Conservation (phyloP, 495 filamentous ascomycete species). For the Pyronema domesticum region DNA sequence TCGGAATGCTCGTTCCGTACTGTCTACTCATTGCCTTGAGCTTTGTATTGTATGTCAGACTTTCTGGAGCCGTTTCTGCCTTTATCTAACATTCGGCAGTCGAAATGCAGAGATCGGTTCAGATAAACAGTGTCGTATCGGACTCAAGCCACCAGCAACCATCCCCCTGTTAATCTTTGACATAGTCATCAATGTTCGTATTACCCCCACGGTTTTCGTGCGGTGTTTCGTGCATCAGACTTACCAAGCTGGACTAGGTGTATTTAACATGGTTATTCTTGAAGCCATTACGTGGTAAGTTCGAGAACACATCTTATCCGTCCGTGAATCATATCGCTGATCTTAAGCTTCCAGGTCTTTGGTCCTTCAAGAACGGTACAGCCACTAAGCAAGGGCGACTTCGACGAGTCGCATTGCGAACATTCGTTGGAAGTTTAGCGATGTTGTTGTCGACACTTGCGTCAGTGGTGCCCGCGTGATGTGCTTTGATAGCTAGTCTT, state of each 20-base stretch:
- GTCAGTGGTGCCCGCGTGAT: conserved; percentile 3
- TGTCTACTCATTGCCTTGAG: conserved; percentile 19
- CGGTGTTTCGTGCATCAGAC: neutral
- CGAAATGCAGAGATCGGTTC: conserved; percentile 16
- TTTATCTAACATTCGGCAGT: conserved; percentile 4
- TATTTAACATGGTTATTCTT: conserved; percentile 23
- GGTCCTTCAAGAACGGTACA: conserved; percentile 18
- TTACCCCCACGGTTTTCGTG: neutral
- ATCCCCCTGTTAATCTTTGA: conserved; percentile 23
- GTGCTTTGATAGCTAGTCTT: neutral
- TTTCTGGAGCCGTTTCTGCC: neutral
- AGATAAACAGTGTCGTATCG: conserved; percentile 18
- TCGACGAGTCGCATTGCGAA: conserved; percentile 19
- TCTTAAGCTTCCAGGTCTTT: conserved; percentile 12
- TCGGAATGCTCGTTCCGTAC: conserved; percentile 24
- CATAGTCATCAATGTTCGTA: conserved; percentile 18
- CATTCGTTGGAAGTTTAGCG: conserved; percentile 20
- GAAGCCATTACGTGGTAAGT: conserved; percentile 16
- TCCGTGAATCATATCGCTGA: conserved; percentile 2
- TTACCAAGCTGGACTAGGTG: conserved; percentile 6
- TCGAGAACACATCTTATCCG: neutral
- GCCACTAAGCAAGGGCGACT: conserved; percentile 16
- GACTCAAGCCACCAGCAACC: conserved; percentile 21
- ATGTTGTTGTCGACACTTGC: conserved; percentile 22
- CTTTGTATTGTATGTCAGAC: conserved; percentile 17